Base-by-base conservation (phyloP, 2,329 filamentous ascomycete genomes). In the Cladophialophora yegresii region DNA sequence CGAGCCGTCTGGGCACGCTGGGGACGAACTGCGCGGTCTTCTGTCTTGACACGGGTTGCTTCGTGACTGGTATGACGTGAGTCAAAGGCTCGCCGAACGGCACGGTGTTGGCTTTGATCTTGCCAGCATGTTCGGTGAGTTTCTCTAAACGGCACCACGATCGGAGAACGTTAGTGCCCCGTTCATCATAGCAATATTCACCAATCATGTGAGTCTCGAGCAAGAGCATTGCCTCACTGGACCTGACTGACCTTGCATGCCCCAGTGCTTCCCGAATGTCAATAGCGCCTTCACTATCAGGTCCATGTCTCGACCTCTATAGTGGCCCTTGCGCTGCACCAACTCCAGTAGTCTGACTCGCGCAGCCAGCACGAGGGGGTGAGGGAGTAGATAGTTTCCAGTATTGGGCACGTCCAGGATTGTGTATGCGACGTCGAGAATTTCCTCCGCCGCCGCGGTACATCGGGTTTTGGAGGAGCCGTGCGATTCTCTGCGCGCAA, bases 101-200 rank as follows among this genome's bases (percentile, higher is more conserved):
- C 30, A 55, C 53, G 13, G 53, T 55, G 30, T 55, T 55, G 16
- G 53, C 53, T 55, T 55, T 30, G 26, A 55, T 55, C 53, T 55
- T 55, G 53, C 28, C 53, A 7, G 53, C 53, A 20, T 55, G 53
- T 55, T 55, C 53, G 30, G 30, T 36, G 12, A 55, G 53, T 55
- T 55, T 55, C 16, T 55, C 53, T 55, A 13, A 40, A 49, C 22
- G 8, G 45, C 45, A 49, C 20, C 45, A 23, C 3, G 7, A 9
- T 49, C 6, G 26, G 26, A 28, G 9, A 12, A 49, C 10, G 45
- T 49, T n/a, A 49, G 45, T 6, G 20, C 12, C 20, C 45, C n/a
- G 8, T 47, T 22, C n/a, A 28, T 28, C 26, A 28, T 28, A 6
- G 6, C 26, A 28, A 3, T 28, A 6, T 28, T 28, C 26, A 28